Evolutionary conservation across 2,329 filamentous ascomycete genomes (phyloP).

Genomic region (Fusarium dlaminii): DNA sequence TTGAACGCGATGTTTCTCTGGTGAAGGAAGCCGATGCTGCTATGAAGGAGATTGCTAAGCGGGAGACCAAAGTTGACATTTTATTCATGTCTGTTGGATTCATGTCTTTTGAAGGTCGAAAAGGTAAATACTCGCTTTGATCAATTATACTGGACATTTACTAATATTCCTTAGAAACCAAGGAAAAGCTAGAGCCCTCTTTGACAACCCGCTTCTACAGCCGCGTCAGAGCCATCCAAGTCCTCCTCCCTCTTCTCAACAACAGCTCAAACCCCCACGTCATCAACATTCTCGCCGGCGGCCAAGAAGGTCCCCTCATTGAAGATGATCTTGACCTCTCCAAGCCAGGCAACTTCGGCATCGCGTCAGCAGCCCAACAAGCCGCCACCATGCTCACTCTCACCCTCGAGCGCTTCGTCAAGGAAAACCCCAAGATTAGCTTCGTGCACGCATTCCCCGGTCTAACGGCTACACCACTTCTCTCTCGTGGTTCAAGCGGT

Average conservation of each 20-base stretch:
- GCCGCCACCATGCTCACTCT: slow-evolving; percentile 61
- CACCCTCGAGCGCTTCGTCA: slow-evolving; percentile 57
- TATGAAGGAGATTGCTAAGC: slow-evolving; percentile 50
- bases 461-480: slow-evolving; percentile 33
- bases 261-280: slow-evolving; percentile 55
- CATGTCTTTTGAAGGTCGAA: slow-evolving; percentile 35
- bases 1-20: slow-evolving; percentile 59
- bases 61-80: slow-evolving; percentile 56
- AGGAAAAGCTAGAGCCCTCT: slow-evolving; percentile 64
- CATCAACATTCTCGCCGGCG: slow-evolving; percentile 59
- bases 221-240: slow-evolving; percentile 64
- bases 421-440: slow-evolving; percentile 51
- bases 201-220: slow-evolving; percentile 65
- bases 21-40: slow-evolving; percentile 61
- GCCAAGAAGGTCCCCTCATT: slow-evolving; percentile 58
- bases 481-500: slow-evolving; percentile 37
- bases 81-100: slow-evolving; percentile 55
- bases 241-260: slow-evolving; percentile 64
- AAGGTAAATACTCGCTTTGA: not conserved
- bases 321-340: slow-evolving; percentile 56
- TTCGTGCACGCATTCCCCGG: slow-evolving; percentile 51
- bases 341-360: slow-evolving; percentile 46
- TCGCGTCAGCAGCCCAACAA: slow-evolving; percentile 53
- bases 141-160: fast-evolving
- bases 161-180: slow-evolving; percentile 55